These are phyloP conservation scores for Mycosphaerella sp. DNA, from an alignment of 2,329 filamentous ascomycete species.

Conservation along the genomic window DNA sequence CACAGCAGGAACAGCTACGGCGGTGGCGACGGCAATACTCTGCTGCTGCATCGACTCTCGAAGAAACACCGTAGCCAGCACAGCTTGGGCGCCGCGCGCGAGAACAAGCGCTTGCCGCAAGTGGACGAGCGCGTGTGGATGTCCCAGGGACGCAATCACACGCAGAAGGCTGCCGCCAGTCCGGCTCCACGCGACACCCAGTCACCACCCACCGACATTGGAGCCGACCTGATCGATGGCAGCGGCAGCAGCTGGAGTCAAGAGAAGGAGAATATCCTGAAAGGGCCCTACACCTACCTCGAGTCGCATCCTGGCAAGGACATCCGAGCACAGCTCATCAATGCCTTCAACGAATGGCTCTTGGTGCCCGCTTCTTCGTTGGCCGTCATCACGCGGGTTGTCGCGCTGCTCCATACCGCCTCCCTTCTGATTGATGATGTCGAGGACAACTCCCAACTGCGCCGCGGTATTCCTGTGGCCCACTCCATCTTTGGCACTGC, in stretches of 20 bases:
- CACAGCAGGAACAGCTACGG: constrained; percentile 21
- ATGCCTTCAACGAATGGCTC: constrained; percentile 74
- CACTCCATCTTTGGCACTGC: constrained; percentile 79
- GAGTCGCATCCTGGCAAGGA: constrained; percentile 75
- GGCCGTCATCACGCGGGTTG: constrained; percentile 67
- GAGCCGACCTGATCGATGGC: constrained; percentile 37
- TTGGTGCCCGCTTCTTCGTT: constrained; percentile 64
- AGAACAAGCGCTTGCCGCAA: constrained; percentile 20
- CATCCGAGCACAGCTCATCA: constrained; percentile 71
- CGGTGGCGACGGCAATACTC: too few species aligned
- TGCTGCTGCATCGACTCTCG: constrained; percentile 2
- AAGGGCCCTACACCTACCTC: constrained; percentile 76
- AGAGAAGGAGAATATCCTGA: constrained; percentile 70
- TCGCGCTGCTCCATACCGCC: constrained; percentile 80
- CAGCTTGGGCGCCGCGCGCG: constrained; percentile 23
- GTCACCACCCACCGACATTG: constrained; percentile 20
- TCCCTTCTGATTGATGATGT: constrained; percentile 83
- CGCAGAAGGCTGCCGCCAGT: constrained; percentile 25
- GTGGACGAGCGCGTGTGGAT: constrained; percentile 29
- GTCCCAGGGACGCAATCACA: constrained; percentile 19
- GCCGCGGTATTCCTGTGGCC: constrained; percentile 73
- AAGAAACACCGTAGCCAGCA: constrained; percentile 25
- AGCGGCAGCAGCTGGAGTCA: constrained; percentile 53
- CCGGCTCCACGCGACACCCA: constrained; percentile 20
- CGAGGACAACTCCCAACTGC: constrained; percentile 70